These are phyloP conservation scores for Candida sakaeoensis DNA, from an alignment of 805 yeast species.

Conservation along the genomic window DNA sequence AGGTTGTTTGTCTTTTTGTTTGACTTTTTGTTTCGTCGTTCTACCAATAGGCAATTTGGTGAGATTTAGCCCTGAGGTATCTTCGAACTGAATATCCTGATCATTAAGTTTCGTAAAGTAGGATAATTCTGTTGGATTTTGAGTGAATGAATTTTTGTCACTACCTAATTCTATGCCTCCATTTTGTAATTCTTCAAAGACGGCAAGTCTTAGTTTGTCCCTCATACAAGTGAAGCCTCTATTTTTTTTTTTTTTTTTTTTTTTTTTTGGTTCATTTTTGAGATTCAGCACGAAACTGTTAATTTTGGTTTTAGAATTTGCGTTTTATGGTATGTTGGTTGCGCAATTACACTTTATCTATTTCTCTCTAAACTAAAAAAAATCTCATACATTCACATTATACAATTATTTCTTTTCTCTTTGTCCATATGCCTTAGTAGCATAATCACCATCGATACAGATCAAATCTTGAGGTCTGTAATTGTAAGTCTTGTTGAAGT, in stretches of 20 bases:
- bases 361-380: too few species aligned
- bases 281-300: neutral
- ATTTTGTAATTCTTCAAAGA: constrained; percentile 2
- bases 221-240: neutral
- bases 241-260: too few species aligned
- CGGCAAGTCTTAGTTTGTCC: constrained; percentile 6
- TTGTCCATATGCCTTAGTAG: constrained; percentile 68
- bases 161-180: neutral
- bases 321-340: neutral
- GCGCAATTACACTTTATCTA: neutral
- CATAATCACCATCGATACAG: constrained; percentile 67
- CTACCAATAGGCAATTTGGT: constrained; percentile 9
- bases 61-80: constrained; percentile 9
- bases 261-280: too few species aligned
- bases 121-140: constrained; percentile 3
- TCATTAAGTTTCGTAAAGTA: constrained; percentile 65
- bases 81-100: constrained; percentile 13
- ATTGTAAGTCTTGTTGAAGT: constrained; percentile 58
- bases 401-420: constrained; percentile 14
- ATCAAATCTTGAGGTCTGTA: constrained; percentile 77
- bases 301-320: neutral
- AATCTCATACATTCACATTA: too few species aligned
- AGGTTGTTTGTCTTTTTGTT: too few species aligned
- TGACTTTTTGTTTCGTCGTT: neutral
- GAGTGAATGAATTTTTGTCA: neutral